These are phyloP conservation scores for Eucalyptus rudis DNA, from an alignment of 345 rosid genomes.

Conservation along the genomic window DNA sequence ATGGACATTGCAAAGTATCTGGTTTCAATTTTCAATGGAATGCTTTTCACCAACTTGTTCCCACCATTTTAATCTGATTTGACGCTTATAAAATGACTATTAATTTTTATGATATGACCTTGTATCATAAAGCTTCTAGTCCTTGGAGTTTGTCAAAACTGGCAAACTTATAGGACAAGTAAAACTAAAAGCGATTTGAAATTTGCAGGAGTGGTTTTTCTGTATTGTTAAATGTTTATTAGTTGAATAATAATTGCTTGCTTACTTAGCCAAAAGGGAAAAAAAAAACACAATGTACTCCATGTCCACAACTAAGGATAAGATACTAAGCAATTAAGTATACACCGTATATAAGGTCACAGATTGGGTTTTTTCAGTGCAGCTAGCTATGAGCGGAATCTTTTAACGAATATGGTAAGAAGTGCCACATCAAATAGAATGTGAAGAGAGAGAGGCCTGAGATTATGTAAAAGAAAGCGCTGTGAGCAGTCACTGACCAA, in stretches of 20 bases:
- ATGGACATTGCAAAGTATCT: not conserved
- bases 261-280: not conserved
- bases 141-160: not conserved
- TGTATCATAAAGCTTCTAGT: not conserved
- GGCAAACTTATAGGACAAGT: not conserved
- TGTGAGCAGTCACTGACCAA: not conserved
- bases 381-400: not conserved
- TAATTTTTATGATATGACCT: not conserved
- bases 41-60: not conserved
- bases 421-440: not conserved
- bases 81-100: not conserved
- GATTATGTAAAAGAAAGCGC: not conserved
- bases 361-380: not conserved
- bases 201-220: not conserved
- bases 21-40: not conserved
- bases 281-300: not conserved
- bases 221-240: not conserved
- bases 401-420: not conserved
- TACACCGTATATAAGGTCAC: not conserved
- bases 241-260: not conserved
- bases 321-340: not conserved
- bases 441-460: not conserved
- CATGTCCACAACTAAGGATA: not conserved
- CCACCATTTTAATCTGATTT: not conserved
- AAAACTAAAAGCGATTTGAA: not conserved